Base-by-base conservation (phyloP, 331 rosid species). In the Quercus phellos region DNA sequence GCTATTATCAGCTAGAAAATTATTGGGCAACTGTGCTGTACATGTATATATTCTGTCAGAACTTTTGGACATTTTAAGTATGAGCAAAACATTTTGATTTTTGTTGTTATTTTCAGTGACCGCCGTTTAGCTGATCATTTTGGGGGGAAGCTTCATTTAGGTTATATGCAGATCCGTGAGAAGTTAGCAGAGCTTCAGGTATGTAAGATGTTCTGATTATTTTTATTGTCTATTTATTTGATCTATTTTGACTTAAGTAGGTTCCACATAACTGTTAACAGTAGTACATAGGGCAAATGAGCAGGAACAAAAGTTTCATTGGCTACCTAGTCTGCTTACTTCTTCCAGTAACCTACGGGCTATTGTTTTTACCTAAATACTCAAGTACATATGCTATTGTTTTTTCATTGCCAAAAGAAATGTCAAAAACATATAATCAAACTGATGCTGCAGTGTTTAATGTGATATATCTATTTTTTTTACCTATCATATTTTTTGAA, bases 81-180 rank as follows among this genome's bases (percentile, higher is more conserved):
- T 72, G 16, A 46, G 70, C 74, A 70, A 68, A 79, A 78, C 74
- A 78, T 73, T 70, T 86, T 86, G 74, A 81, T 74, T 78, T 78
- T 60, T 58, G 60, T 78, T 80, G 58, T 74, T 79, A 80, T 85
- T 87, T 87, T 81, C 97, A 95, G 99, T 82, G 99, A 95, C 78
- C 99, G 99, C 61, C 97, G 99, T 70, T 84, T 95, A 87, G 98
- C 99, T 78, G 98, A 95, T 85, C 99, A 95, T 89, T 95, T 95
- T 80, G 99, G 99, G 34, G 99, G 99, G 82, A 95, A 95, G 85
- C 98, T 95, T 89, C 99, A 93, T 85, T 89, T 93, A 78, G 99
- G 99, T 61, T 95, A 95, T 84, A 91, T 95, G 94, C 99, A 91
- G 86, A 93, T 95, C 77, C 99, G 98, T 43, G 99, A 95, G 85